Percentiles rank a stretch among this genome's conserved stretches.
Evolutionary conservation across 2,329 filamentous ascomycete genomes (phyloP).

Genomic region (Penicillium freii): DNA sequence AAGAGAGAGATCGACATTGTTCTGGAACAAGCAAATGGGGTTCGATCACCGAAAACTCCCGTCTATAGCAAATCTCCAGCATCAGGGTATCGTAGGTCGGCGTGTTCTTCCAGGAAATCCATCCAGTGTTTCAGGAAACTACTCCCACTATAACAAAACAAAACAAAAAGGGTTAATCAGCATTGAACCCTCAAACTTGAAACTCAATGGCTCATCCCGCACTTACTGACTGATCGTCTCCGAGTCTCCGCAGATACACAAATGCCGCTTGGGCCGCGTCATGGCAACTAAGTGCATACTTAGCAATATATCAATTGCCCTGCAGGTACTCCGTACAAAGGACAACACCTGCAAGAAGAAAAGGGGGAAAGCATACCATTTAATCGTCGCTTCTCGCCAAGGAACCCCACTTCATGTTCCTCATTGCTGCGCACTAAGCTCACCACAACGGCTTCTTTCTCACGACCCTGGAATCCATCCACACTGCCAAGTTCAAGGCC

Average conservation of each 20-base stretch:
- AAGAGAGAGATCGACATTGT: background rate
- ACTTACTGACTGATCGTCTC: constrained; percentile 87
- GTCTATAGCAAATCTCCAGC: constrained; percentile 34
- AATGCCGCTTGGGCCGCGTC: constrained; percentile 86
- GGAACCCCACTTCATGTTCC: constrained; percentile 84
- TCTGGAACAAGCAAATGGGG: background rate
- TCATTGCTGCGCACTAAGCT: constrained; percentile 91
- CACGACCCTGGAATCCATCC: constrained; percentile 93
- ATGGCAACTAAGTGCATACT: constrained; percentile 70
- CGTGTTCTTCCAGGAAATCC: constrained; percentile 82
- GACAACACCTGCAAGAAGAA: too few species aligned
- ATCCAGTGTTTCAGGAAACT: constrained; percentile 88
- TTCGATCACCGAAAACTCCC: background rate
- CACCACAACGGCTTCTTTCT: constrained; percentile 93
- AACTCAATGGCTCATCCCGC: background rate
- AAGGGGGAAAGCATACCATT: constrained; percentile 64
- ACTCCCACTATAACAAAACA: constrained; percentile 63
- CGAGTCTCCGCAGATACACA: constrained; percentile 89
- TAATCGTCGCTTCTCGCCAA: constrained; percentile 84
- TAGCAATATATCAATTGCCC: constrained; percentile 5
- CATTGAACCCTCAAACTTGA: background rate
- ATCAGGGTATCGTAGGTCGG: constrained; percentile 86
- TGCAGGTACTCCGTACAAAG: background rate
- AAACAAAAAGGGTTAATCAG: constrained; percentile 9
- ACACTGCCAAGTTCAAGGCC: constrained; percentile 94